phyloP scores from a whole-genome alignment of 768 basidiomycete genomes.

The Roridomyces roridus region DNA sequence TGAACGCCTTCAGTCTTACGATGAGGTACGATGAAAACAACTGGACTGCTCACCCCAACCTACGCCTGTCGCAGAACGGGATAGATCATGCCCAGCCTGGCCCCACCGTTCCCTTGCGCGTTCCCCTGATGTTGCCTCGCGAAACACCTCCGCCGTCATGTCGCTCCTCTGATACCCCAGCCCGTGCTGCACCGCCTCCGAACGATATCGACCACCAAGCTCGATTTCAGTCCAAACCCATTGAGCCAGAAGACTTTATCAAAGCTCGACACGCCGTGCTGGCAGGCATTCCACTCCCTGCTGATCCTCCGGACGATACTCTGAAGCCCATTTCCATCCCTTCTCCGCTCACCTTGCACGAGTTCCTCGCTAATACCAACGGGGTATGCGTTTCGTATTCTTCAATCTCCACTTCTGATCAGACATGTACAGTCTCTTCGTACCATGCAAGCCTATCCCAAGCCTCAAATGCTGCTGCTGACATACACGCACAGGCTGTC shows the following conservation, averaged over 20 bases:
- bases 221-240: constrained; percentile 26
- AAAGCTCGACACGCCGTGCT: constrained; percentile 62
- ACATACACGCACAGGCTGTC: constrained; percentile 50
- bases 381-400: constrained; percentile 50
- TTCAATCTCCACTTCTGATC: not conserved
- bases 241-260: constrained; percentile 52
- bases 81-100: constrained; percentile 21
- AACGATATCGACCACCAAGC: constrained; percentile 19
- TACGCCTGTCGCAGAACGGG: constrained; percentile 17
- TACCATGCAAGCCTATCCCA: constrained; percentile 48
- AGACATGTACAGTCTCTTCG: constrained; percentile 52
- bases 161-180: not conserved
- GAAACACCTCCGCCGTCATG: constrained; percentile 5
- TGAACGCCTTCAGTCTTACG: constrained; percentile 41
- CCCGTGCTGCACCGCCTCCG: not conserved
- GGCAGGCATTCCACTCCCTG: constrained; percentile 66
- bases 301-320: constrained; percentile 65
- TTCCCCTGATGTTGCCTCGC: constrained; percentile 13
- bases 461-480: not conserved
- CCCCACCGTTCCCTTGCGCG: constrained; percentile 7
- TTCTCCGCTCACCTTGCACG: constrained; percentile 66
- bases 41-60: not conserved
- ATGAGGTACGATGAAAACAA: constrained; percentile 17
- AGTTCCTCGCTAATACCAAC: constrained; percentile 65
- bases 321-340: constrained; percentile 76